Conservation (phyloP, 202 grass and related monocot genomes). For the Zizania palustris region DNA sequence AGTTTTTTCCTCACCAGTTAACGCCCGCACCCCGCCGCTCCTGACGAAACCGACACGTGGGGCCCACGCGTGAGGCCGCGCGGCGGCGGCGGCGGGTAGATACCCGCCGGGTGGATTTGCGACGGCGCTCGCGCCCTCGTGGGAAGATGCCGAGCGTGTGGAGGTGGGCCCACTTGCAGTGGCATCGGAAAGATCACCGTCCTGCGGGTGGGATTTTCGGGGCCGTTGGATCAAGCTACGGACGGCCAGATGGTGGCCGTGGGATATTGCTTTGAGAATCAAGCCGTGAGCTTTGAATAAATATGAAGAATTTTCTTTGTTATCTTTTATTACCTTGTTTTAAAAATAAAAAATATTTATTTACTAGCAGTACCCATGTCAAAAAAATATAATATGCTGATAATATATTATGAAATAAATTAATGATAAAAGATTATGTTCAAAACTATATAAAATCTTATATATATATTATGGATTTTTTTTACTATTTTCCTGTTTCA, state of each 20-base stretch:
- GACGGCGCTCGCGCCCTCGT: background rate
- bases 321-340: too few species aligned
- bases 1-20: background rate
- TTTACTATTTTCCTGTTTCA: background rate
- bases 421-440: too few species aligned
- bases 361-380: background rate
- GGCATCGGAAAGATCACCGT: background rate
- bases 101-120: background rate
- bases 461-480: too few species aligned
- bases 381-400: too few species aligned
- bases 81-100: too few species aligned
- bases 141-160: constrained; percentile 1
- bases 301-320: too few species aligned
- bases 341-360: too few species aligned
- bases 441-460: too few species aligned
- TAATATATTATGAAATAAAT: too few species aligned
- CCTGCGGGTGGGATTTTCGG: background rate
- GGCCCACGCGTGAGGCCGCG: constrained; percentile 4
- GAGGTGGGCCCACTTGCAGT: constrained; percentile 2
- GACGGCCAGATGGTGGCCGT: background rate
- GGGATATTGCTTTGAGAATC: background rate
- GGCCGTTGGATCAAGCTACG: constrained; percentile 4
- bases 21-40: background rate
- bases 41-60: background rate
- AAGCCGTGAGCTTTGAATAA: background rate